phyloP scores from a whole-genome alignment of 2,329 filamentous ascomycete genomes.

The Aspergillus calidoustus region DNA sequence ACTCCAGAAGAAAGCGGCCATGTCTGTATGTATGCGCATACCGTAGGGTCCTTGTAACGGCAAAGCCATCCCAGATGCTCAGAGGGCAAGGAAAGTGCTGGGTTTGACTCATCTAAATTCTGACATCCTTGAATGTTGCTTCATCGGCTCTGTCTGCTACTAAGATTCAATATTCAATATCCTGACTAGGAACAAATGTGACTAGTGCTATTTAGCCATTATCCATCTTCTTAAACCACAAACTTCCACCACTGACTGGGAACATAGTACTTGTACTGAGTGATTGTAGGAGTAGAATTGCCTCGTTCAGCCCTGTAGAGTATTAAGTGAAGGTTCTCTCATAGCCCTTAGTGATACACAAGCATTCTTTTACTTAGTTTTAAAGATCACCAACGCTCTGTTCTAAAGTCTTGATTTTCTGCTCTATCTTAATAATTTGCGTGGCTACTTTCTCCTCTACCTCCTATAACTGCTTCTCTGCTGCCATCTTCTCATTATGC shows the following conservation, averaged over 20 bases:
- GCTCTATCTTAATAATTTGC: neutral
- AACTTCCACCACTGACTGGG: neutral
- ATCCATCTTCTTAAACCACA: no score
- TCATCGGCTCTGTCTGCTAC: no score
- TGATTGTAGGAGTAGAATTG: neutral
- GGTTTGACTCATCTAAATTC: no score
- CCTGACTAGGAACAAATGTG: no score
- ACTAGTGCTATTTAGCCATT: no score
- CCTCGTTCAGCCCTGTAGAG: slow-evolving; percentile 9
- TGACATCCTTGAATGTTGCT: no score
- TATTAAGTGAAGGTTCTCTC: slow-evolving; percentile 7
- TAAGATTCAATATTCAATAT: no score
- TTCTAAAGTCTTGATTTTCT: neutral
- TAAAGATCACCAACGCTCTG: neutral
- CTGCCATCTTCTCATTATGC: neutral
- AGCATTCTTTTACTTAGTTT: slow-evolving; percentile 5
- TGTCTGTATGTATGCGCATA: no score
- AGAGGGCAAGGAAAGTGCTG: no score
- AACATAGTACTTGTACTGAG: neutral
- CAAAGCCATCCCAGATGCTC: no score
- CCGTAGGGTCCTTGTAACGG: no score
- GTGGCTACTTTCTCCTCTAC: neutral
- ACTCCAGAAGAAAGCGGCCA: no score
- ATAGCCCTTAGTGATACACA: slow-evolving; percentile 8
- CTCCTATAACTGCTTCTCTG: slow-evolving; percentile 1